Conservation (phyloP, 2,329 filamentous ascomycete species). For the Passalora sequoiae region DNA sequence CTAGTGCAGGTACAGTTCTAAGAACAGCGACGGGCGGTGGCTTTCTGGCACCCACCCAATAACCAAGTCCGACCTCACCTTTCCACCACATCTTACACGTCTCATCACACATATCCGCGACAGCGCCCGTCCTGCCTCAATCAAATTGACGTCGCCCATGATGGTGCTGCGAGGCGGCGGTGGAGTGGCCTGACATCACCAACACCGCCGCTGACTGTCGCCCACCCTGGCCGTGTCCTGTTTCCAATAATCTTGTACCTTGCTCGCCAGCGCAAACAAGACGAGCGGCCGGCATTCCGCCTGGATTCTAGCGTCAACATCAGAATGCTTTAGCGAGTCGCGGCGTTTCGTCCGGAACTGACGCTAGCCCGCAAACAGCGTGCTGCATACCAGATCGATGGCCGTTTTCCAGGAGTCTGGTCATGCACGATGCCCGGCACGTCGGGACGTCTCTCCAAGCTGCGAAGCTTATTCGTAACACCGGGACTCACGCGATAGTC, state of each 20-base stretch:
- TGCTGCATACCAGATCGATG: constrained; percentile 1
- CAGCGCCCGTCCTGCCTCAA: too few species aligned
- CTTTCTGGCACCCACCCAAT: not conserved
- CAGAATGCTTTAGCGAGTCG: not conserved
- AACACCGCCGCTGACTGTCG: not conserved
- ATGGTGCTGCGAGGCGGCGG: too few species aligned
- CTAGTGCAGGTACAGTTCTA: not conserved
- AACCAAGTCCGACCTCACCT: not conserved
- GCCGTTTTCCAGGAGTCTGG: constrained; percentile 1
- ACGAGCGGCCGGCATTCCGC: not conserved
- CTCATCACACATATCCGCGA: constrained; percentile 1
- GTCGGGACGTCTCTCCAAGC: not conserved
- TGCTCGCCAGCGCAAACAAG: not conserved
- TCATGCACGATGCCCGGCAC: not conserved
- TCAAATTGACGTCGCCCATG: too few species aligned
- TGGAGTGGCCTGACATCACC: too few species aligned
- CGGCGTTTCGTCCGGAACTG: not conserved
- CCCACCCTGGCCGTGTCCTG: too few species aligned
- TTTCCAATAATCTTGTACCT: not conserved
- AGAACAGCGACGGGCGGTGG: not conserved
- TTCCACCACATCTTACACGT: not conserved
- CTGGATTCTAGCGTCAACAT: not conserved
- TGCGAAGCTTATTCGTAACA: not conserved
- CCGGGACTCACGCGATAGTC: not conserved
- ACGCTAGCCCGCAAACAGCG: not conserved